Conservation (phyloP, 805 yeast species). For the Hanseniaspora taiwanica region DNA sequence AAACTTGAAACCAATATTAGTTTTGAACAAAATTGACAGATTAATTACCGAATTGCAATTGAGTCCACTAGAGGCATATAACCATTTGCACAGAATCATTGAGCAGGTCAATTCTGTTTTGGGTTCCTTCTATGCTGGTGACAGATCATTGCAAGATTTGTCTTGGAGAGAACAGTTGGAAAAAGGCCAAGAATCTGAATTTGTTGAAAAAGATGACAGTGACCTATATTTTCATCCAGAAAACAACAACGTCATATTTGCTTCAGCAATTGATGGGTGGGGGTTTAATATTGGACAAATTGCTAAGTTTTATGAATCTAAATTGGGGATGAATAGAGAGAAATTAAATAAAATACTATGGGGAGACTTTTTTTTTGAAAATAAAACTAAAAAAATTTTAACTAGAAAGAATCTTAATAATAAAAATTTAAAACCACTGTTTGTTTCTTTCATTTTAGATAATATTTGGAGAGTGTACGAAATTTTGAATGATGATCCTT, state of each 20-base stretch:
- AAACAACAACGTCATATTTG: slow-evolving; percentile 78
- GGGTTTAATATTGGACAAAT: slow-evolving; percentile 87
- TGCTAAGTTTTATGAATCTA: slow-evolving; percentile 72
- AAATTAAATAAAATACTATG: slow-evolving; percentile 77
- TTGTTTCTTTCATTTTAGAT: slow-evolving; percentile 76
- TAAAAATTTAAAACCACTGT: slow-evolving; percentile 57
- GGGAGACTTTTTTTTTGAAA: slow-evolving; percentile 89
- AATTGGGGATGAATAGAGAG: slow-evolving; percentile 70
- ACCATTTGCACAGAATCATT: slow-evolving; percentile 61
- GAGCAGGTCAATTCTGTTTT: slow-evolving; percentile 93
- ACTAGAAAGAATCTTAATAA: slow-evolving; percentile 53
- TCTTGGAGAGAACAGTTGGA: slow-evolving; percentile 58
- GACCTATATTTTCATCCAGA: slow-evolving; percentile 82
- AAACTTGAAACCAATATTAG: slow-evolving; percentile 74
- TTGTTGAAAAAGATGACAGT: slow-evolving; percentile 62
- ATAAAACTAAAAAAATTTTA: slow-evolving; percentile 75
- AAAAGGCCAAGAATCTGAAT: slow-evolving; percentile 32
- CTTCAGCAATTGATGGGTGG: slow-evolving; percentile 94
- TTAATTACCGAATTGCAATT: slow-evolving; percentile 69
- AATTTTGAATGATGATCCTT: slow-evolving; percentile 25
- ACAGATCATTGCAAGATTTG: slow-evolving; percentile 78
- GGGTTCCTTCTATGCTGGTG: slow-evolving; percentile 88
- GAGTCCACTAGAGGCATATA: slow-evolving; percentile 73
- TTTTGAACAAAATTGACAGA: slow-evolving; percentile 84
- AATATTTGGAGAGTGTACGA: slow-evolving; percentile 88